Evolutionary conservation across 1,284 basidiomycete species (phyloP).

Genomic region (Entoloma clypeatum): DNA sequence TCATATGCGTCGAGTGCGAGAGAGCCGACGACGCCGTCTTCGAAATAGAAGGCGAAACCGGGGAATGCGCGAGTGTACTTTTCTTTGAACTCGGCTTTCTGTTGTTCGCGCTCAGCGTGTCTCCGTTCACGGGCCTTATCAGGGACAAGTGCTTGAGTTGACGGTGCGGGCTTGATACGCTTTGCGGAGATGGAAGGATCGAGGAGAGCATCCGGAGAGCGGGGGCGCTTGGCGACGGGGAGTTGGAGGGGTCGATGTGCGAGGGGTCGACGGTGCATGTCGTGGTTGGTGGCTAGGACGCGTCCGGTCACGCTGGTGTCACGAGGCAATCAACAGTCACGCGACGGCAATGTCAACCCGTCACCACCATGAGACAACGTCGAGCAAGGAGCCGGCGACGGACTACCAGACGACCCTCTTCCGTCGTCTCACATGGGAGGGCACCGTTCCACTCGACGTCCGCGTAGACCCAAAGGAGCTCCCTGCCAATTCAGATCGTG

Average conservation of each 20-base stretch:
- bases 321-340: slow-evolving; percentile 3
- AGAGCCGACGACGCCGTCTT: slow-evolving; percentile 56
- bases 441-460: slow-evolving; percentile 81
- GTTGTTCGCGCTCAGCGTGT: slow-evolving; percentile 51
- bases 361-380: slow-evolving; percentile 44
- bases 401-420: slow-evolving; percentile 69
- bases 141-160: slow-evolving; percentile 14
- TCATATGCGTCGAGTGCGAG: slow-evolving; percentile 47
- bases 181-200: slow-evolving; percentile 37
- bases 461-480: slow-evolving; percentile 81
- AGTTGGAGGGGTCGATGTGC: slow-evolving; percentile 26
- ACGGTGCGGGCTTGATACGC: slow-evolving; percentile 25
- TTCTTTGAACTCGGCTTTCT: slow-evolving; percentile 70
- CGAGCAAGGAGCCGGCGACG: slow-evolving; percentile 46
- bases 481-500: slow-evolving; percentile 81
- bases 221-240: slow-evolving; percentile 51
- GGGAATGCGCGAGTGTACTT: slow-evolving; percentile 89
- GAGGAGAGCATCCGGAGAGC: slow-evolving; percentile 53
- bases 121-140: slow-evolving; percentile 26
- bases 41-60: slow-evolving; percentile 82
- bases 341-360: slow-evolving; percentile 59
- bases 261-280: slow-evolving; percentile 35
- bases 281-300: slow-evolving; percentile 5
- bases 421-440: slow-evolving; percentile 79
- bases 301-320: slow-evolving; percentile 17